Conservation (phyloP, 352 stramenopile genomes). For the Phytophthora chlamydospora region DNA sequence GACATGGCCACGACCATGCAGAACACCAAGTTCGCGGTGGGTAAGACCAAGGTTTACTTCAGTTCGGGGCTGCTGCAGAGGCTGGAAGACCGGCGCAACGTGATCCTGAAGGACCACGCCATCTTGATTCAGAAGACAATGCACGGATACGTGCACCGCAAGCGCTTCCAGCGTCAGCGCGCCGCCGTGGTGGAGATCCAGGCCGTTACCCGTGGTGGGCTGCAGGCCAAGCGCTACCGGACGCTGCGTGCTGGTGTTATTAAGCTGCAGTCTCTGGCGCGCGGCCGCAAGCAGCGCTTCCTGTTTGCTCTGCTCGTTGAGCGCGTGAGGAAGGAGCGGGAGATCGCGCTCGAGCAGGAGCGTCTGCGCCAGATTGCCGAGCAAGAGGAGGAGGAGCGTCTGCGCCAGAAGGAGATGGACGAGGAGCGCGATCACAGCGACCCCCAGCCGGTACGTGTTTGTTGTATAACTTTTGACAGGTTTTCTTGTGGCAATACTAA, state of each 20-base stretch:
- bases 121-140: slow-evolving; percentile 81
- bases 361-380: slow-evolving; percentile 44
- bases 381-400: slow-evolving; percentile 39
- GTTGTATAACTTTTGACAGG: not conserved
- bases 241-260: slow-evolving; percentile 52
- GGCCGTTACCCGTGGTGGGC: slow-evolving; percentile 44
- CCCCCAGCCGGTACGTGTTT: slow-evolving; percentile 59
- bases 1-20: slow-evolving; percentile 68
- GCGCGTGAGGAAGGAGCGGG: slow-evolving; percentile 47
- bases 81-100: slow-evolving; percentile 87
- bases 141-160: slow-evolving; percentile 61
- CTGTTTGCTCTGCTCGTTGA: slow-evolving; percentile 54
- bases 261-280: slow-evolving; percentile 57
- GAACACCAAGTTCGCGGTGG: slow-evolving; percentile 83
- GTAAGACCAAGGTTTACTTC: slow-evolving; percentile 86
- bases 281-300: slow-evolving; percentile 69
- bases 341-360: slow-evolving; percentile 35
- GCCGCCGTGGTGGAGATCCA: slow-evolving; percentile 60
- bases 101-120: slow-evolving; percentile 77
- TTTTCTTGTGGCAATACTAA: slow-evolving; percentile 41
- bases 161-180: slow-evolving; percentile 57
- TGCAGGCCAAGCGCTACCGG: slow-evolving; percentile 51
- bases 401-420: slow-evolving; percentile 48
- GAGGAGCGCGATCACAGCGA: slow-evolving; percentile 50
- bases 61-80: slow-evolving; percentile 91